phyloP scores from a whole-genome alignment of 495 filamentous ascomycete genomes.

The Glutinoglossum americanum region DNA sequence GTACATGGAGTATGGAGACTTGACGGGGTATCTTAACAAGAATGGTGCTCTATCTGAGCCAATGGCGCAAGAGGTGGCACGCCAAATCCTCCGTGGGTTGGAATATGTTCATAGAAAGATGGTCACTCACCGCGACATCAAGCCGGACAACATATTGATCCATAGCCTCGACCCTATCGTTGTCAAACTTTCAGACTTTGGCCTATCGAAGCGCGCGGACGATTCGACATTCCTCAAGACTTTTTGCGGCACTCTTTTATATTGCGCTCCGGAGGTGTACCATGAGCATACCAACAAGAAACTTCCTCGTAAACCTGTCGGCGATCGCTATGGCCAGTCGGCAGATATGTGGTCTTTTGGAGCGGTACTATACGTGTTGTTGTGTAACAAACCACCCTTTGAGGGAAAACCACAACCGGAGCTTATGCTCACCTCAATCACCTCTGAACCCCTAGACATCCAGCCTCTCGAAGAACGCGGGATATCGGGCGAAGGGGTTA shows the following conservation, averaged over 20 bases:
- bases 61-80: conserved; percentile 43
- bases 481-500: conserved; percentile 41
- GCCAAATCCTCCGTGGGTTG: conserved; percentile 60
- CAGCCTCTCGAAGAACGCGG: conserved; percentile 28
- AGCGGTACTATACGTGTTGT: conserved; percentile 65
- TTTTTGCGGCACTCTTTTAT: conserved; percentile 87
- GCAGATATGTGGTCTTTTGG: conserved; percentile 92
- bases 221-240: conserved; percentile 83
- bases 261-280: conserved; percentile 93
- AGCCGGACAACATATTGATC: conserved; percentile 92
- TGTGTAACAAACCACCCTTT: conserved; percentile 59
- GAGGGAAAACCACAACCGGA: conserved; percentile 32
- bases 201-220: conserved; percentile 77
- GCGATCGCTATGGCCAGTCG: conserved; percentile 51
- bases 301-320: conserved; percentile 21
- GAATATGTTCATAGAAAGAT: conserved; percentile 68
- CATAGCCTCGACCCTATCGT: conserved; percentile 43
- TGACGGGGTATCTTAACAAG: conserved; percentile 45
- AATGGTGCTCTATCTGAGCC: conserved; percentile 41
- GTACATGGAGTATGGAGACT: conserved; percentile 63
- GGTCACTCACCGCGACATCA: conserved; percentile 93
- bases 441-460: conserved; percentile 45
- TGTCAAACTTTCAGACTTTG: conserved; percentile 91
- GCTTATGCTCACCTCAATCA: conserved; percentile 56
- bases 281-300: conserved; percentile 41